Conservation (phyloP, 768 basidiomycete species). For the Macrocybe gigantea region DNA sequence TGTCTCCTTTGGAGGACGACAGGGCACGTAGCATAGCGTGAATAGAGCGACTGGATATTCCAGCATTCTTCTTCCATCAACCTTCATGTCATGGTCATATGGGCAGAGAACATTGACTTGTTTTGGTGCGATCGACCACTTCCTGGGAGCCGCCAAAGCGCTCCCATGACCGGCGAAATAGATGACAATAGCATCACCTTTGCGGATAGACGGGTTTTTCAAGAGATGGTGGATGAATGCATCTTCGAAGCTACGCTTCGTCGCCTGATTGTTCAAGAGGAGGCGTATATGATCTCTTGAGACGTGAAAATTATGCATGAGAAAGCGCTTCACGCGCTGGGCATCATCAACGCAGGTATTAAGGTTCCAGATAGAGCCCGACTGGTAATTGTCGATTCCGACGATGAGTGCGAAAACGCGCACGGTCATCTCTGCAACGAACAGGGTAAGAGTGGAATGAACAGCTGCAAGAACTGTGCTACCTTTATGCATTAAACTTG, state of each 20-base stretch:
- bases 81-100: slow-evolving; percentile 56
- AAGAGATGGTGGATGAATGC: slow-evolving; percentile 56
- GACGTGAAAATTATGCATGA: slow-evolving; percentile 49
- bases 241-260: slow-evolving; percentile 56
- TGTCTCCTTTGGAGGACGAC: slow-evolving; percentile 53
- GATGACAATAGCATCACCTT: slow-evolving; percentile 59
- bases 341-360: slow-evolving; percentile 64
- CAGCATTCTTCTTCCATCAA: slow-evolving; percentile 43
- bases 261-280: slow-evolving; percentile 53
- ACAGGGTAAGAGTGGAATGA: no score
- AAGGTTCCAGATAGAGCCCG: slow-evolving; percentile 58
- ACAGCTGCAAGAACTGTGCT: no score
- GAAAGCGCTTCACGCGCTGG: slow-evolving; percentile 50
- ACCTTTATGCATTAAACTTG: no score
- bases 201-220: slow-evolving; percentile 53
- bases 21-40: slow-evolving; percentile 57
- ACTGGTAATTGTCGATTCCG: slow-evolving; percentile 67
- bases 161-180: slow-evolving; percentile 78
- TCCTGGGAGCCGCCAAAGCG: slow-evolving; percentile 45
- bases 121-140: slow-evolving; percentile 42
- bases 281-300: slow-evolving; percentile 52
- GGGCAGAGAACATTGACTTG: slow-evolving; percentile 58
- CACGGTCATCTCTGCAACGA: slow-evolving; percentile 13
- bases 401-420: slow-evolving; percentile 62
- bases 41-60: slow-evolving; percentile 65